These are phyloP conservation scores for Cercospora beticola DNA, from an alignment of 2,329 filamentous ascomycete genomes.

Conservation along the genomic window DNA sequence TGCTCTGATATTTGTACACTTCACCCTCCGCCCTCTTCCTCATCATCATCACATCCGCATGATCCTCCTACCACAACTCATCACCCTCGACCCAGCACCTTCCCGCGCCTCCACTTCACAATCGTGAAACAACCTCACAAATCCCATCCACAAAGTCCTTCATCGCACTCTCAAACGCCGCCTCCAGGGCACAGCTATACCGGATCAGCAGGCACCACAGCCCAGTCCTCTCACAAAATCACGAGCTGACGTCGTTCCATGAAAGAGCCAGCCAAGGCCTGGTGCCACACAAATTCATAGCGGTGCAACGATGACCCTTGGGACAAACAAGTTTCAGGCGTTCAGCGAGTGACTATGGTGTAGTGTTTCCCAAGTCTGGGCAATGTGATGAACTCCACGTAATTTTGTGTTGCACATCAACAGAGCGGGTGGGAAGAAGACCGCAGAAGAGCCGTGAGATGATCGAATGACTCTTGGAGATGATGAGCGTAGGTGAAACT, in stretches of 20 bases:
- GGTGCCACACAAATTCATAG: not conserved
- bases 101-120: not conserved
- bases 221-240: not conserved
- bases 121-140: not conserved
- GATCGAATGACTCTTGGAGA: not conserved
- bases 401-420: not conserved
- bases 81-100: no score
- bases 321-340: not conserved
- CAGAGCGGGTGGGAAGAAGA: not conserved
- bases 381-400: not conserved
- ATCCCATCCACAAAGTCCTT: constrained; percentile 1
- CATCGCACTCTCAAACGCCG: not conserved
- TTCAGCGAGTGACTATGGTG: not conserved
- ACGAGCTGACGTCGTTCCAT: constrained; percentile 7
- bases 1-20: constrained; percentile 1
- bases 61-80: no score
- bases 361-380: not conserved
- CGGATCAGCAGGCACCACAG: constrained; percentile 2
- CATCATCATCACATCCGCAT: not conserved
- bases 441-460: not conserved
- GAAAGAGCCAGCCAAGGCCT: not conserved
- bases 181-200: constrained; percentile 3
- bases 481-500: not conserved
- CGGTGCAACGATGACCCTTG: not conserved
- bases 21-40: not conserved